Evolutionary conservation across 805 yeast genomes (phyloP).

Genomic region (Blastobotrys terrestris): DNA sequence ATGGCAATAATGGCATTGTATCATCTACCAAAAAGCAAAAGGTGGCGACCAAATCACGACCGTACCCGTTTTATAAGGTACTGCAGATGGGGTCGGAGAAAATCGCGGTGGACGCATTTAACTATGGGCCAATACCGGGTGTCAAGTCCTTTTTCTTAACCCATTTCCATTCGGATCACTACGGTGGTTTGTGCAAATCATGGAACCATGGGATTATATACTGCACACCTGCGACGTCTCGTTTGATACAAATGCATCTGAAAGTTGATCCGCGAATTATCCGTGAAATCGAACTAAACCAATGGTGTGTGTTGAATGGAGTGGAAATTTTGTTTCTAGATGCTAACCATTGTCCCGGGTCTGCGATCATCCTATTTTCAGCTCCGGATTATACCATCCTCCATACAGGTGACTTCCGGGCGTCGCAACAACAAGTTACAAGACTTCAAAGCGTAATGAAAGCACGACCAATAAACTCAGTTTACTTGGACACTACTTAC

Average conservation of each 20-base stretch:
- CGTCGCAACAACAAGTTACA: constrained; percentile 45
- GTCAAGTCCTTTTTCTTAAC: constrained; percentile 30
- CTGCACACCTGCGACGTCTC: constrained; percentile 65
- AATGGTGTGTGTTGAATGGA: constrained; percentile 35
- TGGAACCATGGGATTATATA: constrained; percentile 74
- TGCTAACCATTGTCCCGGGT: constrained; percentile 98
- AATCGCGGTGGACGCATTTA: constrained; percentile 36
- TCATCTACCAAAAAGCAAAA: not conserved
- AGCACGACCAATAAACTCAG: constrained; percentile 41
- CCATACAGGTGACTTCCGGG: constrained; percentile 94
- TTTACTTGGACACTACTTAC: constrained; percentile 90
- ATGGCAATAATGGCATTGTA: not conserved
- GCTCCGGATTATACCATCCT: constrained; percentile 35
- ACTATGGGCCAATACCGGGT: constrained; percentile 29
- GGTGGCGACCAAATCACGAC: not conserved
- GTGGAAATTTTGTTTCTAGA: constrained; percentile 58
- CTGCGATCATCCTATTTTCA: constrained; percentile 72
- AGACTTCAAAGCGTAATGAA: constrained; percentile 30
- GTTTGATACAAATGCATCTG: constrained; percentile 48
- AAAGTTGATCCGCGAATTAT: constrained; percentile 44
- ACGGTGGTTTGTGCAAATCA: constrained; percentile 71
- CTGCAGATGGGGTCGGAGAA: constrained; percentile 24
- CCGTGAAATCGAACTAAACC: constrained; percentile 38
- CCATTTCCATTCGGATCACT: constrained; percentile 94
- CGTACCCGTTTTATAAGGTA: constrained; percentile 30